These are phyloP conservation scores for Tardiomyces depauwii DNA, from an alignment of 1,139 yeast species.

Conservation along the genomic window DNA sequence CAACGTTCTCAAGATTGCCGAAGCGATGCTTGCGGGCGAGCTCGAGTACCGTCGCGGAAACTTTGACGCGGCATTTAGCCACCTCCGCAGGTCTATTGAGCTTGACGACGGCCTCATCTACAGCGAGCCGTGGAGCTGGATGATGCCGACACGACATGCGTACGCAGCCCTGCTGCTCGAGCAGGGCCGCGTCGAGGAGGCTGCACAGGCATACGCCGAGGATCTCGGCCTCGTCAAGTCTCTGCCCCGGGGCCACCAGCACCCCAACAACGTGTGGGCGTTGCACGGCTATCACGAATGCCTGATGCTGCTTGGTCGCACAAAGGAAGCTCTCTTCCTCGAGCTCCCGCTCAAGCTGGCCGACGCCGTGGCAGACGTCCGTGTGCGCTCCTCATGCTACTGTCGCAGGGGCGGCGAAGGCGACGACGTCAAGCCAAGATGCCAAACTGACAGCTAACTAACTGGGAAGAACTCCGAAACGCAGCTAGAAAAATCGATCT, in stretches of 20 bases:
- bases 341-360: background rate
- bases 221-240: slow-evolving; percentile 1
- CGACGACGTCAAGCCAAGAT: too few relatives aligned
- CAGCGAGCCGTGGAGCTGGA: slow-evolving; percentile 4
- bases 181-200: slow-evolving; percentile 2
- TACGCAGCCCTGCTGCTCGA: slow-evolving; percentile 2
- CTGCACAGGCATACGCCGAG: slow-evolving; percentile 1
- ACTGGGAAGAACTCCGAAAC: too few relatives aligned
- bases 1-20: slow-evolving; percentile 1
- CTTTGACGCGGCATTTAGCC: slow-evolving; percentile 1
- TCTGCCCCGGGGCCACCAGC: slow-evolving; percentile 2
- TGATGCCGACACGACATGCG: slow-evolving; percentile 4
- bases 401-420: too few relatives aligned
- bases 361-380: too few relatives aligned
- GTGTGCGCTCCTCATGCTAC: too few relatives aligned
- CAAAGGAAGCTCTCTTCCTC: background rate
- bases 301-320: background rate
- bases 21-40: slow-evolving; percentile 3
- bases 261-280: slow-evolving; percentile 4
- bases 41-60: slow-evolving; percentile 3
- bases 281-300: slow-evolving; percentile 3
- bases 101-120: slow-evolving; percentile 3
- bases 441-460: too few relatives aligned
- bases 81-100: slow-evolving; percentile 1
- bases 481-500: too few relatives aligned